Percentiles rank a stretch among this genome's conserved stretches.
phyloP scores from a whole-genome alignment of 495 filamentous ascomycete species.

The Xylaria bambusicola region DNA sequence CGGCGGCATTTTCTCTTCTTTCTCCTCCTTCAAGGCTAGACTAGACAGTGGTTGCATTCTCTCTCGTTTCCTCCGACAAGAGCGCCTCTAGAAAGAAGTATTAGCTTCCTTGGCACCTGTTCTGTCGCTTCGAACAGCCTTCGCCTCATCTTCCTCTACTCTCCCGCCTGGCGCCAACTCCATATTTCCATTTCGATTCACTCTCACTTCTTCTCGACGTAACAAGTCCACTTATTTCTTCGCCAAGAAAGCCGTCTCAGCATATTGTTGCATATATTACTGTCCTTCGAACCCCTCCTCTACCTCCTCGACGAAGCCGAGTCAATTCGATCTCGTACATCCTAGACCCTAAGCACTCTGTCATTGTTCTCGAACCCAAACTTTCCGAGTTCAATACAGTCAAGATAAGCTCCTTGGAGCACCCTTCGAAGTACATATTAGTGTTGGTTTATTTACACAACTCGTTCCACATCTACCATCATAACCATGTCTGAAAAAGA shows the following conservation, averaged over 20 bases:
- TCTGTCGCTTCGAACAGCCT: too few relatives aligned
- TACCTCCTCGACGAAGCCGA: neutral
- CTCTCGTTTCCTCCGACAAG: too few relatives aligned
- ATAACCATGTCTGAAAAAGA: constrained; percentile 29
- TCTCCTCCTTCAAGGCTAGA: neutral
- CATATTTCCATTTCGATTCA: too few relatives aligned
- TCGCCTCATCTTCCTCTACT: neutral
- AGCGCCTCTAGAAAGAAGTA: too few relatives aligned
- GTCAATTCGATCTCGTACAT: constrained; percentile 2
- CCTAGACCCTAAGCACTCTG: neutral
- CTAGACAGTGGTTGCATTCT: neutral
- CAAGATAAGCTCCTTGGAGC: neutral
- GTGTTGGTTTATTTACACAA: too few relatives aligned
- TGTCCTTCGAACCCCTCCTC: neutral
- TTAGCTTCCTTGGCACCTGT: too few relatives aligned
- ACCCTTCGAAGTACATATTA: neutral
- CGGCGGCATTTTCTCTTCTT: neutral
- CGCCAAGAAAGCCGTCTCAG: neutral
- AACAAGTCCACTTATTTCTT: neutral
- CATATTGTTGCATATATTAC: neutral
- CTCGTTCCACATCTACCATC: too few relatives aligned
- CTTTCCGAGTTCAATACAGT: neutral
- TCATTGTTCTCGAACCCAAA: neutral
- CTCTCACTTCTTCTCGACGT: neutral
- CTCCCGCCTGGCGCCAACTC: neutral